Evolutionary conservation across 140 eudicot species (phyloP).

Genomic region (Cichorium intybus): DNA sequence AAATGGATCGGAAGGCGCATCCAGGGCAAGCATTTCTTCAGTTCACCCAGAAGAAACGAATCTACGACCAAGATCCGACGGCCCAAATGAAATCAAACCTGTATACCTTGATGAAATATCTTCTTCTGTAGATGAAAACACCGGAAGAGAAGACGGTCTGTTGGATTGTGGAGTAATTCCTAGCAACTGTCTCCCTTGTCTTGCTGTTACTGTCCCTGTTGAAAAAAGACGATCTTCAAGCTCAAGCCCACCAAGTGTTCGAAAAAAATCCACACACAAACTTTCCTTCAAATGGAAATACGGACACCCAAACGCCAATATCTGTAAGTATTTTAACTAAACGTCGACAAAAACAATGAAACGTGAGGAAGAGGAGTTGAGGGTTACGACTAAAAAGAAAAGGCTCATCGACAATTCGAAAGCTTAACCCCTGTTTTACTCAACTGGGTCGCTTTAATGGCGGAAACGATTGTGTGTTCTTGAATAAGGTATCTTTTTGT

Average conservation of each 20-base stretch:
- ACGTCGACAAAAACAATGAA: too few species aligned
- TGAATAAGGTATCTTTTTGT: too few species aligned
- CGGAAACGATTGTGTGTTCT: too few species aligned
- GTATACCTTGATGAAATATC: slow-evolving; percentile 64
- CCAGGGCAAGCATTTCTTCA: slow-evolving; percentile 55
- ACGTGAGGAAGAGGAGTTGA: too few species aligned
- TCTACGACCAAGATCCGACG: slow-evolving; percentile 34
- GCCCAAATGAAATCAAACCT: slow-evolving; percentile 41
- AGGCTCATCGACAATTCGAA: too few species aligned
- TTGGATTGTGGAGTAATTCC: slow-evolving; percentile 79
- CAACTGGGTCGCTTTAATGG: too few species aligned
- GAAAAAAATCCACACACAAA: slow-evolving; percentile 59
- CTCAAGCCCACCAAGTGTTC: slow-evolving; percentile 63
- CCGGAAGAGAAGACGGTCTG: slow-evolving; percentile 53
- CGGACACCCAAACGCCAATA: slow-evolving; percentile 55
- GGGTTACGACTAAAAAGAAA: too few species aligned
- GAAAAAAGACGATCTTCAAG: slow-evolving; percentile 75
- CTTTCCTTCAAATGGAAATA: slow-evolving; percentile 88
- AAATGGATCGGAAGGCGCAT: slow-evolving; percentile 57
- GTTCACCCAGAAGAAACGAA: slow-evolving; percentile 34
- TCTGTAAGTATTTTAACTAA: too few species aligned
- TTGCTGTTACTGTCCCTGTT: slow-evolving; percentile 63
- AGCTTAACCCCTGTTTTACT: too few species aligned
- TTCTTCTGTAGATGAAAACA: slow-evolving; percentile 52
- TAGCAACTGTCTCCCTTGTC: slow-evolving; percentile 85